A percentile compares a stretch with the other conserved stretches of the same genome.
These are phyloP conservation scores for Fusarium illudens DNA, from an alignment of 2,329 filamentous ascomycete genomes.

Conservation along the genomic window DNA sequence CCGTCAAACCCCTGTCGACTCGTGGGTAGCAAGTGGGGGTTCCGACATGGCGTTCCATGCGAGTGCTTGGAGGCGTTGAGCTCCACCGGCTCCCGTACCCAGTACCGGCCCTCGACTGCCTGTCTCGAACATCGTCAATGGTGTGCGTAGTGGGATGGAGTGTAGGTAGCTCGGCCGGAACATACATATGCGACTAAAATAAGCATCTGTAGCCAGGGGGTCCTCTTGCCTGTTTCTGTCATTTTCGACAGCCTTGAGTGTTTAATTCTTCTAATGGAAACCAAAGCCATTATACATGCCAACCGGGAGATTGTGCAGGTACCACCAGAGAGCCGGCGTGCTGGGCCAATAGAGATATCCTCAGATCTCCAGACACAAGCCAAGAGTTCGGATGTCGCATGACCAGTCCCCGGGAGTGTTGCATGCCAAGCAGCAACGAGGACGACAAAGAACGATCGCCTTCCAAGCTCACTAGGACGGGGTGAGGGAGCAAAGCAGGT, in stretches of 20 bases:
- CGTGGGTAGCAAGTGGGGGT: constrained; percentile 41
- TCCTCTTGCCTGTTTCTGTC: constrained; percentile 18
- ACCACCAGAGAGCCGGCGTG: background rate
- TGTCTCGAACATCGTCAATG: constrained; percentile 31
- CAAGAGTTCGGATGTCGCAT: constrained; percentile 11
- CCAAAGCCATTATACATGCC: constrained; percentile 8
- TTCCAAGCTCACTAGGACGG: constrained; percentile 1
- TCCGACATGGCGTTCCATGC: constrained; percentile 38
- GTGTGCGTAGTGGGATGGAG: no score
- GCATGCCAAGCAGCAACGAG: background rate
- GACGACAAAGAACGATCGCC: constrained; percentile 1
- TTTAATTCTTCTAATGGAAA: constrained; percentile 41
- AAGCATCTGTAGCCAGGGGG: constrained; percentile 39
- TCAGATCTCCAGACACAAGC: background rate
- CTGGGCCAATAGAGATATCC: background rate
- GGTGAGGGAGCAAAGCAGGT: constrained; percentile 3
- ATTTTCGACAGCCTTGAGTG: constrained; percentile 27
- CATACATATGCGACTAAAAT: constrained; percentile 39
- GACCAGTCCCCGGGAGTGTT: constrained; percentile 8
- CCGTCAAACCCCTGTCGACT: constrained; percentile 35
- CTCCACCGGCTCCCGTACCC: constrained; percentile 27
- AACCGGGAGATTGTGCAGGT: background rate
- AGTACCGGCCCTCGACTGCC: constrained; percentile 20
- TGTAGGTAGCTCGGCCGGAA: constrained; percentile 22
- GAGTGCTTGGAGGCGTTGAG: constrained; percentile 33